Base-by-base conservation (phyloP, 192 early-diverging fungal genomes). In the Tieghemiomyces parasiticus region DNA sequence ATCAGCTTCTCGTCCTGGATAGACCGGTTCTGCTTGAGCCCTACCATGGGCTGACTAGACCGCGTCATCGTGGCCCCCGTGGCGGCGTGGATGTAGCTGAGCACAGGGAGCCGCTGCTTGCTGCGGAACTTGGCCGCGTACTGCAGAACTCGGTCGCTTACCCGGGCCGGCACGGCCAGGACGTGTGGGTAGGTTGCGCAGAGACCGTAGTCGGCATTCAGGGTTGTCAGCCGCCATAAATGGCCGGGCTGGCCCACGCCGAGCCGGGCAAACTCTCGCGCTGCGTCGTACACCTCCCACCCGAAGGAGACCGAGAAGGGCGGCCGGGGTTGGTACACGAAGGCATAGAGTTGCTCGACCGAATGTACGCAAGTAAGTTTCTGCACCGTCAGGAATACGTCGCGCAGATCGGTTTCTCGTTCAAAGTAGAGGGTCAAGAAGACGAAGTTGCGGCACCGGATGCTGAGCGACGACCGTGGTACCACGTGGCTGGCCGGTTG, bases 1-100 rank as follows among this genome's bases (percentile, higher is more conserved):
- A 95, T 83, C 13, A 99, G 73, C 71, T 93, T 95, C 62, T 99
- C 95, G 64, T 99, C 95, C 70, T 99, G 95, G 55, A 93, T 85
- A 13, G 92, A 95, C 34, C 95, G 77, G 58, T 87, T 89, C 65
- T 92, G 88, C 64, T 88, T 89, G n/a, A 99, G 76, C 0, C 95
- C 95, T 34, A 91, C 90, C 79, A 99, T 84, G 0, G 95, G 95
- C 68, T 99, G 95, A 61, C 86, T 86, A 4, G 85, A 89, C 34
- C 95, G 81, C 31, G 95, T 95, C 61, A 99, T 92, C 22, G 90
- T 84, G 29, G 87, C 85, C 77, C 76, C 61, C 62, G 90, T 93
- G 6, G 77, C 75, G 69, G 78, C 74, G 69, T 99, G 92, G 32
- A 95, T 65, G 71, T 94, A 96, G 62, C 82, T 83, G 22, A 99